Conservation (phyloP, 371 early-diverging fungal species). For the Mucor mucedo region DNA sequence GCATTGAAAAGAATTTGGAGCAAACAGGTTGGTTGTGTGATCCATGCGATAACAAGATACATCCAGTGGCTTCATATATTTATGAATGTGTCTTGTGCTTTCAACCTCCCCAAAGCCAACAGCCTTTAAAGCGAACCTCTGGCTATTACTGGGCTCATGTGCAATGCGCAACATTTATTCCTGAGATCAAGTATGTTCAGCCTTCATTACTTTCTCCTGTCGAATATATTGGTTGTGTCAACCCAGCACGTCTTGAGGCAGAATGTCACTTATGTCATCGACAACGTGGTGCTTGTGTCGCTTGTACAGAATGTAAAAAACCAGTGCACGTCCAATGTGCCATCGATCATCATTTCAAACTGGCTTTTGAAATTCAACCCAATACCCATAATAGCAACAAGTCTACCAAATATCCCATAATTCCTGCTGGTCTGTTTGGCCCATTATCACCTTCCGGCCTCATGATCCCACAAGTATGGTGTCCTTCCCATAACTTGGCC, state of each 20-base stretch:
- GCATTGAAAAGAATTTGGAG: slow-evolving; percentile 24
- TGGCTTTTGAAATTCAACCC: slow-evolving; percentile 51
- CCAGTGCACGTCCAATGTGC: slow-evolving; percentile 56
- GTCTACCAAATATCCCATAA: slow-evolving; percentile 16
- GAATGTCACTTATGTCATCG: slow-evolving; percentile 55
- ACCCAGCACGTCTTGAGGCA: slow-evolving; percentile 66
- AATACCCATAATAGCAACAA: slow-evolving; percentile 11
- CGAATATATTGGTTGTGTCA: slow-evolving; percentile 73
- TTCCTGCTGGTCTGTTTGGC: slow-evolving; percentile 35
- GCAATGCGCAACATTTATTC: slow-evolving; percentile 85
- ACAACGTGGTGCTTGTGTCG: slow-evolving; percentile 47
- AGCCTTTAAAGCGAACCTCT: slow-evolving; percentile 86
- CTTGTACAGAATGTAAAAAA: slow-evolving; percentile 46
- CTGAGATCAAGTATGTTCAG: slow-evolving; percentile 76
- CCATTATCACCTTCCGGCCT: slow-evolving; percentile 36
- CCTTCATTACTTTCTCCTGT: slow-evolving; percentile 73
- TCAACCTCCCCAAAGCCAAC: slow-evolving; percentile 31
- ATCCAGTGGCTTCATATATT: slow-evolving; percentile 64
- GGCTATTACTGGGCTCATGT: slow-evolving; percentile 94
- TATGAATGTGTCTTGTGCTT: slow-evolving; percentile 70
- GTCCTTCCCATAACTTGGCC: slow-evolving; percentile 49
- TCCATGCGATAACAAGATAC: slow-evolving; percentile 62
- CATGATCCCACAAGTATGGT: slow-evolving; percentile 61
- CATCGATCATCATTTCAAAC: slow-evolving; percentile 44
- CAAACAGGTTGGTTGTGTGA: slow-evolving; percentile 65